Conservation (phyloP, 768 basidiomycete genomes). For the Macrolepiota dolichaula region DNA sequence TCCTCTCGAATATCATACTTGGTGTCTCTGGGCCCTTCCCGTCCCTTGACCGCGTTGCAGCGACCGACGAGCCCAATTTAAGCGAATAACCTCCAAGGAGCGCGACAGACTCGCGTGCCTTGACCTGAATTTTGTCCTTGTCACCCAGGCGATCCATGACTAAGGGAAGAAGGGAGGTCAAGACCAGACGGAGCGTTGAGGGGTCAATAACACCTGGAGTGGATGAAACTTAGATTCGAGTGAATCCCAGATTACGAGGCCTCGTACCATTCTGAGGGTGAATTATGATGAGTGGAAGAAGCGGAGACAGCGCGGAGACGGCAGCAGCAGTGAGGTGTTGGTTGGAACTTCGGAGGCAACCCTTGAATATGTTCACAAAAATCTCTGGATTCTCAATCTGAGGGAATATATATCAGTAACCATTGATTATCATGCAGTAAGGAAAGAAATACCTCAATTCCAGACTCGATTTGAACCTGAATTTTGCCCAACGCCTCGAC, state of each 20-base stretch:
- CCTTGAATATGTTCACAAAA: constrained; percentile 65
- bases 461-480: constrained; percentile 70
- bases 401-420: neutral
- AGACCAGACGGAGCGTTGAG: constrained; percentile 60
- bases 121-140: constrained; percentile 67
- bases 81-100: constrained; percentile 72
- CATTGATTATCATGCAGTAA: neutral
- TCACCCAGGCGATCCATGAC: constrained; percentile 84
- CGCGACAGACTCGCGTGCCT: constrained; percentile 75
- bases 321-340: constrained; percentile 80
- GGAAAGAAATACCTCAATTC: constrained; percentile 52
- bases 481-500: constrained; percentile 79
- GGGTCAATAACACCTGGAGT: constrained; percentile 47
- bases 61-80: constrained; percentile 44
- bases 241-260: constrained; percentile 30
- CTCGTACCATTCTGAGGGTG: constrained; percentile 27
- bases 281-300: constrained; percentile 61
- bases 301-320: constrained; percentile 61
- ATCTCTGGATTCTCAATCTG: constrained; percentile 74
- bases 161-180: constrained; percentile 66
- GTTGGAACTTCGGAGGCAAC: constrained; percentile 77
- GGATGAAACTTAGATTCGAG: constrained; percentile 49
- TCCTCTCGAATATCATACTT: constrained; percentile 64
- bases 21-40: constrained; percentile 71
- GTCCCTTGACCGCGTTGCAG: constrained; percentile 37